These are phyloP conservation scores for Aspergillus biplanus DNA, from an alignment of 495 filamentous ascomycete genomes.

Conservation along the genomic window DNA sequence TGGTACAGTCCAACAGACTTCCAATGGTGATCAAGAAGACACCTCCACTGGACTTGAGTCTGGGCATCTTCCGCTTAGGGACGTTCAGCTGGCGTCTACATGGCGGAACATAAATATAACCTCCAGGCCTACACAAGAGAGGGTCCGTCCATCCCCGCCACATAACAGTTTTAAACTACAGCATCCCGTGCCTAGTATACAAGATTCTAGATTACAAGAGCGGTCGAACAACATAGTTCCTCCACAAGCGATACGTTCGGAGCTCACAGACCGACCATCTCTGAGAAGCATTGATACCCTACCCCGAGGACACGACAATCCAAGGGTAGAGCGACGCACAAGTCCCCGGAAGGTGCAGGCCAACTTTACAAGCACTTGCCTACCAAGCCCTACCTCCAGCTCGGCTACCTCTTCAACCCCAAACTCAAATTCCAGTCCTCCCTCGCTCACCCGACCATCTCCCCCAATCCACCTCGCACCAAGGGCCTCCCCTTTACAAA, in stretches of 20 bases:
- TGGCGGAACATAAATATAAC: neutral
- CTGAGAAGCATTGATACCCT: neutral
- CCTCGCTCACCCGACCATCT: neutral
- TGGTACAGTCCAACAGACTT: neutral
- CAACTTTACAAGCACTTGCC: neutral
- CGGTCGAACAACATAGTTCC: no score
- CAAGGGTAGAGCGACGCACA: neutral
- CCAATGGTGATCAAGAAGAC: neutral
- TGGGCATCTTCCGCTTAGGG: neutral
- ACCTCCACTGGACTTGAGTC: neutral
- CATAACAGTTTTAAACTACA: no score
- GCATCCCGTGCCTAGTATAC: no score
- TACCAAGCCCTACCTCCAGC: slow-evolving; percentile 15
- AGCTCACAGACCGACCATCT: no score
- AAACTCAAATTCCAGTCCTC: slow-evolving; percentile 15
- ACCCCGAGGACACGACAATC: neutral
- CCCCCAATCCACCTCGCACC: neutral
- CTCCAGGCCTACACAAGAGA: neutral
- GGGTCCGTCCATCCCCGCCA: no score
- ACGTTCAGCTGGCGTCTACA: neutral
- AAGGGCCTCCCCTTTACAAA: neutral
- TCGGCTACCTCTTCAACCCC: neutral
- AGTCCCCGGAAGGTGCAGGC: neutral
- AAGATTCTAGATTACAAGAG: no score
- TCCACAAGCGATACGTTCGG: no score